These are phyloP conservation scores for Piloderma croceum DNA, from an alignment of 768 basidiomycete species.

Conservation along the genomic window DNA sequence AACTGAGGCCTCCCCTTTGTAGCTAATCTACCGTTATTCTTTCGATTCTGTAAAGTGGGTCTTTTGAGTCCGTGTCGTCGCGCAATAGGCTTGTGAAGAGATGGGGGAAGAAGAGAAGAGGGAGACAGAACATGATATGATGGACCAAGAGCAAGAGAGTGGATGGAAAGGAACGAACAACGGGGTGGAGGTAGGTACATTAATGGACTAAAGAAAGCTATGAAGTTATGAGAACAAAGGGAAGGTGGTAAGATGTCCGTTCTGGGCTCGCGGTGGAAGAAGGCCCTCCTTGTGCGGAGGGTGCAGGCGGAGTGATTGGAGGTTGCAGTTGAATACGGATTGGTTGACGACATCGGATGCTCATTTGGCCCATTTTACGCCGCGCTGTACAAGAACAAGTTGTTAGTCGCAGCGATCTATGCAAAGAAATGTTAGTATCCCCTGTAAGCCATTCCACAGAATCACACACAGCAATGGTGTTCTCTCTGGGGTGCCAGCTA, in stretches of 20 bases:
- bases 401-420: conserved; percentile 96
- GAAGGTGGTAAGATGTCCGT: not conserved
- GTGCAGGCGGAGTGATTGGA: not conserved
- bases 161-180: conserved; percentile 1
- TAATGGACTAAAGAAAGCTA: no score
- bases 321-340: no score
- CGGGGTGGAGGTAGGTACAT: conserved; percentile 1
- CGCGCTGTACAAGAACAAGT: conserved; percentile 83
- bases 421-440: conserved; percentile 6
- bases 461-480: conserved; percentile 86
- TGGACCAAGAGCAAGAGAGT: no score
- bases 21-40: conserved; percentile 5
- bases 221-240: no score
- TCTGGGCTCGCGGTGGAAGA: not conserved
- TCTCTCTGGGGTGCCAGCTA: conserved; percentile 97
- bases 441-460: not conserved
- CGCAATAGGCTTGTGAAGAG: not conserved
- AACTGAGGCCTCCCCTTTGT: conserved; percentile 2
- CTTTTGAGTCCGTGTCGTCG: conserved; percentile 4
- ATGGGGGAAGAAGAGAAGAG: conserved; percentile 1
- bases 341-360: no score
- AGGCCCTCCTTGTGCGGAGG: not conserved
- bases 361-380: conserved; percentile 36
- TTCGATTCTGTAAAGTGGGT: conserved; percentile 9
- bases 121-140: conserved; percentile 2